phyloP scores from a whole-genome alignment of 2,329 filamentous ascomycete genomes.

The Tolypocladium endophyticum region DNA sequence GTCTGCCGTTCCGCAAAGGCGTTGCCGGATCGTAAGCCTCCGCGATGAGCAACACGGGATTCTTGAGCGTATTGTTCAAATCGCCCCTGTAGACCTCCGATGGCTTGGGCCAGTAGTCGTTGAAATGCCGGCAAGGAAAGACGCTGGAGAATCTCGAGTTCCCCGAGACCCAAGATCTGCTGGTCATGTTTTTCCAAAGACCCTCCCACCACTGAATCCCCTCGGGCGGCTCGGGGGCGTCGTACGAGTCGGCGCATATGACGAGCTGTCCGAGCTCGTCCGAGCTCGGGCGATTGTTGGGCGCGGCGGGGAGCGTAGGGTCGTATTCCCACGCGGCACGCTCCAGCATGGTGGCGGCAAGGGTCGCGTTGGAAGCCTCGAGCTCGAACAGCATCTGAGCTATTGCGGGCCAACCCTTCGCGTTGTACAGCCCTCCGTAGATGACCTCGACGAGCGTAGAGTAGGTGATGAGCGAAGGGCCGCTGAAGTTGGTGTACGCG shows the following conservation, averaged over 20 bases:
- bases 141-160: constrained; percentile 34
- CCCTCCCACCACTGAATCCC: constrained; percentile 33
- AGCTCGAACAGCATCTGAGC: constrained; percentile 32
- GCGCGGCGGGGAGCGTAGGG: constrained; percentile 20
- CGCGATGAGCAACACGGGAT: constrained; percentile 35
- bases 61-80: constrained; percentile 29
- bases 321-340: constrained; percentile 28
- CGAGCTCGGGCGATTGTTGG: constrained; percentile 17
- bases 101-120: constrained; percentile 31
- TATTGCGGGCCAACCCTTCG: constrained; percentile 28
- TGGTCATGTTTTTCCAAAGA: constrained; percentile 37
- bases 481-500: constrained; percentile 25
- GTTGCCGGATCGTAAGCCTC: constrained; percentile 41
- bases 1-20: constrained; percentile 34
- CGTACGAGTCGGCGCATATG: constrained; percentile 35
- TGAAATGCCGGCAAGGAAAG: constrained; percentile 35
- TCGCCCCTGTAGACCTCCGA: constrained; percentile 37
- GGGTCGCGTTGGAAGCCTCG: constrained; percentile 32
- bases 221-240: constrained; percentile 25
- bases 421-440: constrained; percentile 32
- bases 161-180: constrained; percentile 33
- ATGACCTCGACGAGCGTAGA: constrained; percentile 27
- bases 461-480: constrained; percentile 35
- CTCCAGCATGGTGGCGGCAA: constrained; percentile 28
- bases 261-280: constrained; percentile 30